A percentile compares a stretch with the other conserved stretches of the same genome.
Evolutionary conservation across 352 stramenopile genomes (phyloP).

Genomic region (Phytophthora pini): DNA sequence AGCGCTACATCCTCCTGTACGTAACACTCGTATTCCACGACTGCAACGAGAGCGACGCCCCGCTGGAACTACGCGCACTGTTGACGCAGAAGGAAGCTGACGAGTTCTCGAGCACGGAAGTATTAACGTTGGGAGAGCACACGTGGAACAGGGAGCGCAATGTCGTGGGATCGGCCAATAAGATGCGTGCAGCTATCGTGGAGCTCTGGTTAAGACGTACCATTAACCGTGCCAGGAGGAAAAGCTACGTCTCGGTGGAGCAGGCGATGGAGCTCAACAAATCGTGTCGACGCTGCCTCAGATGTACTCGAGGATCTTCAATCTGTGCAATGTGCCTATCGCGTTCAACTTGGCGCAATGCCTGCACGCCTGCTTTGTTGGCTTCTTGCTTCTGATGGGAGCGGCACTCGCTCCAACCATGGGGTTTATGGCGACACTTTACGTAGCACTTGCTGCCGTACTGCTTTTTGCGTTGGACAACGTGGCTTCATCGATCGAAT

Average conservation of each 20-base stretch:
- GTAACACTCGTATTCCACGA: conserved; percentile 66
- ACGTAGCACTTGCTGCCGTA: conserved; percentile 46
- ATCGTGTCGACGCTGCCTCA: conserved; percentile 52
- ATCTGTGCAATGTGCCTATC: conserved; percentile 54
- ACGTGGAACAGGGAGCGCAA: conserved; percentile 57
- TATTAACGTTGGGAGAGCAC: conserved; percentile 45
- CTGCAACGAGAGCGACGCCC: conserved; percentile 49
- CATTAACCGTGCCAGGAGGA: conserved; percentile 46
- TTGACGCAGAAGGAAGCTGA: conserved; percentile 49
- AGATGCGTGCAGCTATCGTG: conserved; percentile 54
- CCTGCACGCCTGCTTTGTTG: conserved; percentile 47
- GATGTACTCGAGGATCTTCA: conserved; percentile 63
- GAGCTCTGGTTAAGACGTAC: conserved; percentile 65
- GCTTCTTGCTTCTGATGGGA: conserved; percentile 50
- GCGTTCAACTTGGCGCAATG: conserved; percentile 56
- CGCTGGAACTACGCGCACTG: conserved; percentile 51
- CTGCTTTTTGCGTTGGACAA: conserved; percentile 60
- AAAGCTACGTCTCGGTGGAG: conserved; percentile 49
- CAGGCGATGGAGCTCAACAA: conserved; percentile 60
- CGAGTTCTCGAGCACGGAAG: conserved; percentile 47
- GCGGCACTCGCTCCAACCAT: conserved; percentile 22
- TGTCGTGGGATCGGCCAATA: conserved; percentile 57
- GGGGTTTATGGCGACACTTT: conserved; percentile 34
- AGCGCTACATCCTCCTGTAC: conserved; percentile 66
- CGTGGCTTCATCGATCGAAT: conserved; percentile 59